These are phyloP conservation scores for Adiantum capillusveneris DNA, from an alignment of 75 land plant genomes.

Conservation along the genomic window DNA sequence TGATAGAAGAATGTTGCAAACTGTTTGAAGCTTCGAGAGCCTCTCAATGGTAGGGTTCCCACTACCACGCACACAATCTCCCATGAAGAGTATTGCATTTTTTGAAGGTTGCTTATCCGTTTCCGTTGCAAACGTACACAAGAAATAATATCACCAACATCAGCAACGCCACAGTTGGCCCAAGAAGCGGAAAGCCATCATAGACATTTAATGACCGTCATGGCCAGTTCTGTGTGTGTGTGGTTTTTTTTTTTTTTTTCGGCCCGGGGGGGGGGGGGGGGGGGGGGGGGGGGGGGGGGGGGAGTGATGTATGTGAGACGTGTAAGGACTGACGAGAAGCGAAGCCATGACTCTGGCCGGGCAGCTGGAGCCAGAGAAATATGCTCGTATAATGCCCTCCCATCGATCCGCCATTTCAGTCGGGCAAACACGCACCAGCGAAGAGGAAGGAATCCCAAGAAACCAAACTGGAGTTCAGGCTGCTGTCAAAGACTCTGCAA, in stretches of 20 bases:
- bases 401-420: constrained; percentile 17
- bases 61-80: constrained; percentile 63
- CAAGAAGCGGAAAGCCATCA: neutral
- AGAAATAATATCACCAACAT: neutral
- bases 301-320: constrained; percentile 13
- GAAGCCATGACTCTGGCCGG: constrained; percentile 19
- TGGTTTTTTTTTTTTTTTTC: constrained; percentile 8
- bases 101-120: constrained; percentile 45
- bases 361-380: constrained; percentile 6
- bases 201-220: neutral
- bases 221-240: too few relatives aligned
- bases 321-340: constrained; percentile 8
- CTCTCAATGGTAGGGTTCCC: constrained; percentile 62
- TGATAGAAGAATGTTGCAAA: constrained; percentile 52
- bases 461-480: too few relatives aligned
- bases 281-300: neutral
- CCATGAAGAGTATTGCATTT: constrained; percentile 76
- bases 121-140: neutral
- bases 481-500: too few relatives aligned
- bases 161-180: neutral
- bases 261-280: neutral
- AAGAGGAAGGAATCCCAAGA: too few relatives aligned
- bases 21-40: constrained; percentile 45
- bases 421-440: too few relatives aligned
- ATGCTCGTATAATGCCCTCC: constrained; percentile 15